Evolutionary conservation across 148 eudicot genomes (phyloP), one percentile per base, ranked within the genome.

Genomic region (Cornus florida): DNA sequence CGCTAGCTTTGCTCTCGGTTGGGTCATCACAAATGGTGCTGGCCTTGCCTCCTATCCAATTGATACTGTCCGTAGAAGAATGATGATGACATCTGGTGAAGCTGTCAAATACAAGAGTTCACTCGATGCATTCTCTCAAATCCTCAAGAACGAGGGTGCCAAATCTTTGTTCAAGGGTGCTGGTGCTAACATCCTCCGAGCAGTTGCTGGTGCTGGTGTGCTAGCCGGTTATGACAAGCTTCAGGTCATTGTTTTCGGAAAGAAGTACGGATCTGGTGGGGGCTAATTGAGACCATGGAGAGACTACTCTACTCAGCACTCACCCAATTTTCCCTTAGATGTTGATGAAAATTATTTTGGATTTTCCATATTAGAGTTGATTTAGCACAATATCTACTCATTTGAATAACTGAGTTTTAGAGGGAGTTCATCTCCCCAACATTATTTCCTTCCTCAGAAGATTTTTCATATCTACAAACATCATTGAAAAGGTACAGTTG

Each of bases 41-140:
- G 92, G 94, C 31, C 90, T 91, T 71, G 92, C 95, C 41, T 89
- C 95, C 1, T 89, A 91, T 86, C 92, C 95, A 38, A 83, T 91
- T 41, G 92, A 91, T 72, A 91, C 92, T 0, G 95, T 91, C 17
- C 90, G 95, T 11, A 89, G 95, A 88, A 88, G 95, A 85, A 91
- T 91, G 95, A 91, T 91, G 94, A 89, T 91, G 94, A 91, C 94
- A 23, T 91, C 94, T 13, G 94, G 94, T 75, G 91, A 91, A 65
- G 94, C 94, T 3, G 94, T 91, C 69, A 91, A 91, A 89, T 91
- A 91, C 91, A 91, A 88, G 87, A 85, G 92, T 56, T 90, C 94
- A 6, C 0, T 89, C 2, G 96, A 92, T 75, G 92, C 93, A 23
- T 92, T 92, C 76, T 53, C 71, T n/a, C 93, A 92, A 73, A 90